Percentiles rank a stretch among this genome's conserved stretches.
Evolutionary conservation across 1,284 basidiomycete species (phyloP).

Genomic region (Tranzscheliella williamsii): DNA sequence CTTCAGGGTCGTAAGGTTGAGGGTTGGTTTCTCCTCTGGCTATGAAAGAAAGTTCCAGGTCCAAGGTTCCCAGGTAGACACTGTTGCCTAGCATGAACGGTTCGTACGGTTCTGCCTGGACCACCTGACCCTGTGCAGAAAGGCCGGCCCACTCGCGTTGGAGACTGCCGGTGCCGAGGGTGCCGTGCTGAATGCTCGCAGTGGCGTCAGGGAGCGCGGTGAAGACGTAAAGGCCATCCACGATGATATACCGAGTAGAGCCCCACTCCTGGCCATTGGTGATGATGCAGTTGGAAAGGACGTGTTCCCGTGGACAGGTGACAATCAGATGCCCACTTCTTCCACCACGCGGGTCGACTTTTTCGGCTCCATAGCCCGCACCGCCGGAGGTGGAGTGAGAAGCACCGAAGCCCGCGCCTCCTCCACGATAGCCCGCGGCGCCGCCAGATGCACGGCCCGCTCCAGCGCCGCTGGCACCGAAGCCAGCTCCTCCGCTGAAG

Average conservation of each 20-base stretch:
- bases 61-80: constrained; percentile 53
- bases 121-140: constrained; percentile 50
- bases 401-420: constrained; percentile 17
- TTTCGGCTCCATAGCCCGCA: constrained; percentile 24
- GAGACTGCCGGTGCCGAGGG: constrained; percentile 48
- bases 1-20: constrained; percentile 70
- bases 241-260: constrained; percentile 50
- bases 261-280: constrained; percentile 57
- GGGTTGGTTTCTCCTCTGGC: constrained; percentile 35
- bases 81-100: constrained; percentile 46
- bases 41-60: constrained; percentile 54
- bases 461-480: background rate
- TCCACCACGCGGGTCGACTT: constrained; percentile 10
- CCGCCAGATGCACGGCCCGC: constrained; percentile 1
- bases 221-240: constrained; percentile 55
- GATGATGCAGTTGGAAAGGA: constrained; percentile 54
- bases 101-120: constrained; percentile 52
- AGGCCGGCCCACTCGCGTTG: constrained; percentile 58
- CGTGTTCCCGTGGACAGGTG: constrained; percentile 47
- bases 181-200: constrained; percentile 38
- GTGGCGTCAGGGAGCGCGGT: constrained; percentile 50
- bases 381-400: constrained; percentile 10
- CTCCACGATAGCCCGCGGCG: constrained; percentile 25
- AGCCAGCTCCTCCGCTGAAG: constrained; percentile 1
- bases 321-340: constrained; percentile 24